Evolutionary conservation across 176 grass and related monocot genomes (phyloP).

Genomic region (Luzula sylvatica): DNA sequence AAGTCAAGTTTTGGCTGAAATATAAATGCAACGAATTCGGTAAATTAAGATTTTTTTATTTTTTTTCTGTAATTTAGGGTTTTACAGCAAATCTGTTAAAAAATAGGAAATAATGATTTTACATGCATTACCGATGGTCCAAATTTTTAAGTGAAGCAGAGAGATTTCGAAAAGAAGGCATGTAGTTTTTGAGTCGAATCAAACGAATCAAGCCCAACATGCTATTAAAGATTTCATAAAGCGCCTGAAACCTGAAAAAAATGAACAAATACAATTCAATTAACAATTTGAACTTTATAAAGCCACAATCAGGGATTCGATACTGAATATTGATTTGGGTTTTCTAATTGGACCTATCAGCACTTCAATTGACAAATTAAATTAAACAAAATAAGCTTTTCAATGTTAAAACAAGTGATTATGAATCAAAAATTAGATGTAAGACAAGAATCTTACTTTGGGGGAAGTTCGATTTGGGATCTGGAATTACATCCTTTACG

Average conservation of each 20-base stretch:
- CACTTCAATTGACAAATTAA: background rate
- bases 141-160: conserved; percentile 53
- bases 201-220: conserved; percentile 69
- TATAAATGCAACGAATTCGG: background rate
- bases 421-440: background rate
- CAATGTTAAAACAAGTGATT: background rate
- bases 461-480: conserved; percentile 38
- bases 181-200: conserved; percentile 55
- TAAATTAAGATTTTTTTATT: background rate
- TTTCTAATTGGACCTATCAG: background rate
- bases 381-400: background rate
- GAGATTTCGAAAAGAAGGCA: conserved; percentile 55
- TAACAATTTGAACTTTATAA: background rate
- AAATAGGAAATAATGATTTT: background rate
- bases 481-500: conserved; percentile 24
- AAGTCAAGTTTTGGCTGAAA: conserved; percentile 68
- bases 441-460: conserved; percentile 38
- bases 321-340: background rate
- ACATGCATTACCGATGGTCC: conserved; percentile 31
- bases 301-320: background rate
- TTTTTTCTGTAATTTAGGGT: background rate
- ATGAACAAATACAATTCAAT: background rate
- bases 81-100: background rate
- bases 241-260: conserved; percentile 46
- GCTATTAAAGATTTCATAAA: conserved; percentile 77